These are phyloP conservation scores for Blastobotrys robertii DNA, from an alignment of 805 yeast genomes.

Conservation along the genomic window DNA sequence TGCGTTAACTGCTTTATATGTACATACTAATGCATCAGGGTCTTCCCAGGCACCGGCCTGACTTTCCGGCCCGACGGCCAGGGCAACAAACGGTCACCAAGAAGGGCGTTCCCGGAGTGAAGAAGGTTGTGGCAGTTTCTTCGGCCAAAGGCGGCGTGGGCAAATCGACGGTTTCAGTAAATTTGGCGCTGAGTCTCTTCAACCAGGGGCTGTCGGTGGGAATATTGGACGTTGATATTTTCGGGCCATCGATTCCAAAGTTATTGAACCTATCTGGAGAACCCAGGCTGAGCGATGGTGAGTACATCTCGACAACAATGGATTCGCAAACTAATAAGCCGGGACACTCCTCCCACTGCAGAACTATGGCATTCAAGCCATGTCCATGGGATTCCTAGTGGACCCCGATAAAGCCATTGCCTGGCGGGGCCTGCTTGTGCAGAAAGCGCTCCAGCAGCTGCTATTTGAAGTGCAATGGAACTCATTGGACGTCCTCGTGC, in stretches of 20 bases:
- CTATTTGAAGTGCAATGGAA: slow-evolving; percentile 75
- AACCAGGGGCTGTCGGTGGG: slow-evolving; percentile 50
- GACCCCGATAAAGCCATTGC: slow-evolving; percentile 57
- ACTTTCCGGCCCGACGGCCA: slow-evolving; percentile 37
- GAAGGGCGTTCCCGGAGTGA: slow-evolving; percentile 49
- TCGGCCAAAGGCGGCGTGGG: slow-evolving; percentile 82
- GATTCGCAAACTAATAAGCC: neutral
- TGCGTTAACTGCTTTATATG: slow-evolving; percentile 25
- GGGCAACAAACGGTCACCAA: slow-evolving; percentile 34
- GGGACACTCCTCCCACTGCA: slow-evolving; percentile 57
- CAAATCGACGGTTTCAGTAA: slow-evolving; percentile 60
- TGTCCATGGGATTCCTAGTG: slow-evolving; percentile 84
- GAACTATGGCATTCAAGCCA: slow-evolving; percentile 69
- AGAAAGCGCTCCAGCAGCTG: slow-evolving; percentile 79
- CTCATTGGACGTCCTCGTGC: slow-evolving; percentile 52
- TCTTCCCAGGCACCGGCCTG: slow-evolving; percentile 26
- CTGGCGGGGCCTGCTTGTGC: slow-evolving; percentile 83
- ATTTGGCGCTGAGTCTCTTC: slow-evolving; percentile 55
- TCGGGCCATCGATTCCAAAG: slow-evolving; percentile 78
- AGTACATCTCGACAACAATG: slow-evolving; percentile 6
- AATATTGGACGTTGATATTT: slow-evolving; percentile 67
- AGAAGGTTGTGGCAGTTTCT: slow-evolving; percentile 52
- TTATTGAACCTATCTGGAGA: slow-evolving; percentile 61
- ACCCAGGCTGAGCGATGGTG: slow-evolving; percentile 41
- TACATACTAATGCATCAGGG: slow-evolving; percentile 29